Conservation (phyloP, 441 rosid species). For the Bruguiera hainesii region DNA sequence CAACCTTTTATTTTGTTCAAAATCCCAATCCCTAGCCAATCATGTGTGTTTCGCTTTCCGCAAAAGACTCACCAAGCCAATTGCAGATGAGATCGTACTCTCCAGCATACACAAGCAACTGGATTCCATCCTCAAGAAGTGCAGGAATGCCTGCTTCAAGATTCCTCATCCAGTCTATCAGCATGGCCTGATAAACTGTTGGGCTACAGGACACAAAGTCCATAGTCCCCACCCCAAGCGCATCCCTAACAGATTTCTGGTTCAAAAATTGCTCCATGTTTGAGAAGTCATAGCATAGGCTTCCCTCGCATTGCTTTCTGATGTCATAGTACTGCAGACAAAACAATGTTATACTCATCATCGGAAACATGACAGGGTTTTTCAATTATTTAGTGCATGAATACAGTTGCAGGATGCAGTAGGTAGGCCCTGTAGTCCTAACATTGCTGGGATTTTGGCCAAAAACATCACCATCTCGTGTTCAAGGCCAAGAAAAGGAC, state of each 20-base stretch:
- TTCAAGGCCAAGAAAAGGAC: background rate
- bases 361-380: background rate
- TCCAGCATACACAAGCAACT: conserved; percentile 87
- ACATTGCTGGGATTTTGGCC: no score
- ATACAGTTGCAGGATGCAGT: background rate
- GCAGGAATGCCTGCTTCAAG: conserved; percentile 85
- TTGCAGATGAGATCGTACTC: conserved; percentile 99
- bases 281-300: conserved; percentile 92
- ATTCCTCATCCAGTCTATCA: conserved; percentile 88
- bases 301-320: conserved; percentile 83
- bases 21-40: background rate
- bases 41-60: background rate
- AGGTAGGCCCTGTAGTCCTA: no score
- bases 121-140: conserved; percentile 86
- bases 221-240: conserved; percentile 71
- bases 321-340: conserved; percentile 79
- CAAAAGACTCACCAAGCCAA: conserved; percentile 68
- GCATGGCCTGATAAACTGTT: conserved; percentile 75
- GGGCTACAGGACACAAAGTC: conserved; percentile 82
- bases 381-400: background rate
- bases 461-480: background rate
- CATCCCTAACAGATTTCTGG: conserved; percentile 57
- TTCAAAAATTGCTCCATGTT: conserved; percentile 84
- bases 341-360: conserved; percentile 4
- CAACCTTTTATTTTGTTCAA: conserved; percentile 1